A percentile compares a stretch with the other conserved stretches of the same genome.
phyloP scores from a whole-genome alignment of 192 early-diverging fungal species.

The Anaeromyces robustus region DNA sequence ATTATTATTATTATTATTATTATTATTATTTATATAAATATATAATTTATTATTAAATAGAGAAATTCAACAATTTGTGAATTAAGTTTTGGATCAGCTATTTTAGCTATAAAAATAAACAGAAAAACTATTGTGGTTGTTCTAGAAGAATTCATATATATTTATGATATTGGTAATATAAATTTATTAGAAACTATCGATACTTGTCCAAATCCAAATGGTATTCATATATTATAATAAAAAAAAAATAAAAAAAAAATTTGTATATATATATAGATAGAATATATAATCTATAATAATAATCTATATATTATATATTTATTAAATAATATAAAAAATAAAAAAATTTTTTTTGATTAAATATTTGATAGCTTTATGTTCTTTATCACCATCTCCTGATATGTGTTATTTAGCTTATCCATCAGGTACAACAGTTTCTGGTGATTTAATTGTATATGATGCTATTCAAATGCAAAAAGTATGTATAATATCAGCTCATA shows the following conservation, averaged over 20 bases:
- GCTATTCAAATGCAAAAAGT: constrained; percentile 72
- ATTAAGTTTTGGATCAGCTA: constrained; percentile 80
- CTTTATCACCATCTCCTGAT: constrained; percentile 28
- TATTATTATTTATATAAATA: not conserved
- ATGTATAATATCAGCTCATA: constrained; percentile 91
- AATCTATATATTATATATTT: not conserved
- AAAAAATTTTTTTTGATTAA: too few relatives aligned
- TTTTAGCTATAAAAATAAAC: constrained; percentile 92
- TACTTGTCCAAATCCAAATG: constrained; percentile 78
- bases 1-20: not conserved
- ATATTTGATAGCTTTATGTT: not conserved
- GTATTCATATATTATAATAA: constrained; percentile 28
- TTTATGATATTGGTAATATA: constrained; percentile 98
- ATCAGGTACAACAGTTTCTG: constrained; percentile 30
- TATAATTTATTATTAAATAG: too few relatives aligned
- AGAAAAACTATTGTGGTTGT: constrained; percentile 81
- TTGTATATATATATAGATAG: not conserved
- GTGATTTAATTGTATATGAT: constrained; percentile 87
- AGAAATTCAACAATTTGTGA: constrained; percentile 95
- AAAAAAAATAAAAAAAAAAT: too few relatives aligned
- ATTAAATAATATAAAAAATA: not conserved
- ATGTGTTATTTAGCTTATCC: constrained; percentile 19
- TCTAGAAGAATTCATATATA: constrained; percentile 88
- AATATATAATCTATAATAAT: too few relatives aligned
- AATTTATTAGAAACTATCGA: constrained; percentile 91